phyloP scores from a whole-genome alignment of 1,284 basidiomycete genomes.

The Vanrija sp. region DNA sequence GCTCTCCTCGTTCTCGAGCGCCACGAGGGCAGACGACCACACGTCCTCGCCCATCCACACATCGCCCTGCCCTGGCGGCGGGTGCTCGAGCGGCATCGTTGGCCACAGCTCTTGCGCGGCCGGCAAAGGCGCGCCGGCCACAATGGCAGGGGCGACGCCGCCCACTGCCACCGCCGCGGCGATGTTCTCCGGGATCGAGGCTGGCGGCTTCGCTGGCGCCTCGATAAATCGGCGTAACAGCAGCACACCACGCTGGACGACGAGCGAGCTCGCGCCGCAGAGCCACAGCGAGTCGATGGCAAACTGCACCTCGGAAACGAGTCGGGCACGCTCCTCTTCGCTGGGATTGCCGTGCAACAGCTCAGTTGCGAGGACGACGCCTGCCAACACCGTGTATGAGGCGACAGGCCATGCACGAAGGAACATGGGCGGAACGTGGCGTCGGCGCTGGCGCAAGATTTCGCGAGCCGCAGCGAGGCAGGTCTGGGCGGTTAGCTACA shows the following conservation, averaged over 20 bases:
- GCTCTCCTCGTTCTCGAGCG: conserved; percentile 20
- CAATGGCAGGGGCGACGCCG: not conserved
- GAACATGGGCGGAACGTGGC: conserved; percentile 30
- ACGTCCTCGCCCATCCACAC: conserved; percentile 19
- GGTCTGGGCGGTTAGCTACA: conserved; percentile 3
- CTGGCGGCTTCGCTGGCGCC: not conserved
- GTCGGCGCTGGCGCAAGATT: conserved; percentile 20
- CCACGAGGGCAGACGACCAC: conserved; percentile 20
- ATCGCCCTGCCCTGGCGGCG: conserved; percentile 1
- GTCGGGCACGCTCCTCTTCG: conserved; percentile 8
- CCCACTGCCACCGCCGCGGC: not conserved
- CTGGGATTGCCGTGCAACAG: conserved; percentile 25
- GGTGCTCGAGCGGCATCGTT: conserved; percentile 1
- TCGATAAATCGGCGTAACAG: conserved; percentile 20
- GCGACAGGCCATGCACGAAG: conserved; percentile 32
- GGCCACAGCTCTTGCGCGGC: conserved; percentile 19
- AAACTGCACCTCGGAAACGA: conserved; percentile 15
- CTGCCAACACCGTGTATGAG: conserved; percentile 27
- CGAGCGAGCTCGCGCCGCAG: conserved; percentile 19
- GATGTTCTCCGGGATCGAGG: not conserved
- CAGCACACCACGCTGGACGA: conserved; percentile 19
- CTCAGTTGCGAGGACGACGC: conserved; percentile 27
- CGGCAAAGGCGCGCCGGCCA: conserved; percentile 1
- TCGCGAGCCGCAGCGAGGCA: conserved; percentile 28
- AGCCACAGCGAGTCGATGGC: conserved; percentile 18